Conservation (phyloP, 2,329 filamentous ascomycete species). For the Aspergillus fijiensis region DNA sequence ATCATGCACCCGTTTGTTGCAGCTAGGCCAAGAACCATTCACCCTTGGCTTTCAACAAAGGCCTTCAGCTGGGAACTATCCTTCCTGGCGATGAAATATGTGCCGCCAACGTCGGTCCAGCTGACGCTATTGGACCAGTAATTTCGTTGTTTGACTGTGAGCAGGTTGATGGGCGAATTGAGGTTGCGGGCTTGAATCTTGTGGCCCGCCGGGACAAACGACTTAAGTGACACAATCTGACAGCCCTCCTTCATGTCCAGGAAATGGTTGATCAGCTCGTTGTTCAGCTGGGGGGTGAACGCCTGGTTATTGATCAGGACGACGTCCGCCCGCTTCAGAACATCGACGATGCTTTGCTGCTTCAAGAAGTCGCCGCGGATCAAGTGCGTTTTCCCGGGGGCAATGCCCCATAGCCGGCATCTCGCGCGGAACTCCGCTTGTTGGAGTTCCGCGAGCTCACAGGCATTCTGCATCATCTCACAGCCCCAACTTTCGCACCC, state of each 20-base stretch:
- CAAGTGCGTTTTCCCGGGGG: slow-evolving; percentile 74
- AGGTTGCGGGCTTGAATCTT: slow-evolving; percentile 71
- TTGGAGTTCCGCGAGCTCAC: slow-evolving; percentile 76
- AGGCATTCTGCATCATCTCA: slow-evolving; percentile 92
- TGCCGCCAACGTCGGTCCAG: slow-evolving; percentile 82
- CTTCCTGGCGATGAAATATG: slow-evolving; percentile 85
- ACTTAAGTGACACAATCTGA: slow-evolving; percentile 87
- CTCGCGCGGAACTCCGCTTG: slow-evolving; percentile 79
- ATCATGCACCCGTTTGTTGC: background rate
- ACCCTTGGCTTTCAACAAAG: slow-evolving; percentile 42
- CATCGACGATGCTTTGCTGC: slow-evolving; percentile 66
- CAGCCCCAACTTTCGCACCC: slow-evolving; percentile 96
- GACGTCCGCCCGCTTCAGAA: slow-evolving; percentile 84
- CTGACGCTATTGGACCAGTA: slow-evolving; percentile 74
- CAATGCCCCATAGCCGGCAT: slow-evolving; percentile 84
- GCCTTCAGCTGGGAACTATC: slow-evolving; percentile 57
- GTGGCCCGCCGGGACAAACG: slow-evolving; percentile 79
- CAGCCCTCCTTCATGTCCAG: slow-evolving; percentile 88
- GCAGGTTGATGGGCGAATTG: slow-evolving; percentile 76
- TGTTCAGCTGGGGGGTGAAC: slow-evolving; percentile 84
- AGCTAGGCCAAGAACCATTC: slow-evolving; percentile 16
- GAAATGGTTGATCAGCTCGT: slow-evolving; percentile 81
- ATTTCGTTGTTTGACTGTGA: slow-evolving; percentile 71
- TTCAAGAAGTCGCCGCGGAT: slow-evolving; percentile 81
- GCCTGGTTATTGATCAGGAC: slow-evolving; percentile 97